phyloP scores from a whole-genome alignment of 441 rosid species.

The Gossypium davidsonii region DNA sequence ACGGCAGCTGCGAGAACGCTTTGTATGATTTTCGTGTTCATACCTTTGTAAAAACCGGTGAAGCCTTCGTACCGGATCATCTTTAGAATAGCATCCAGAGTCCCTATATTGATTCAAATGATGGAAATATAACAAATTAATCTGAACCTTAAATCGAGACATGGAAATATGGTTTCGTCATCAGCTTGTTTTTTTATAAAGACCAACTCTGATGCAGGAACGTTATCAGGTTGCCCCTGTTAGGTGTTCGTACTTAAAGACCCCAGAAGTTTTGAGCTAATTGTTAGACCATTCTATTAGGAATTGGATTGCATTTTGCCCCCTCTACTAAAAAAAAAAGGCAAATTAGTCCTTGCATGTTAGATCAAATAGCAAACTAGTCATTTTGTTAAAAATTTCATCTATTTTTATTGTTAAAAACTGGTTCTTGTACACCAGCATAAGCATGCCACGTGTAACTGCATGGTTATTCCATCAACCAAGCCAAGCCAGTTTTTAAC shows the following conservation, averaged over 20 bases:
- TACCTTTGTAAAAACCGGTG: slow-evolving; percentile 81
- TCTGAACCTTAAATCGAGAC: neutral
- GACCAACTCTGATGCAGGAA: neutral
- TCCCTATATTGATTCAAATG: slow-evolving; percentile 35
- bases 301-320: too few species aligned
- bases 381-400: too few species aligned
- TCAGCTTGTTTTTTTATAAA: neutral
- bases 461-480: too few species aligned
- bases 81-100: slow-evolving; percentile 78
- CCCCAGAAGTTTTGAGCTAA: neutral
- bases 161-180: neutral
- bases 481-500: too few species aligned
- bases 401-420: too few species aligned
- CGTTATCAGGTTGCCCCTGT: neutral
- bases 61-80: slow-evolving; percentile 80
- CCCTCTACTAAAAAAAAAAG: too few species aligned
- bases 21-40: slow-evolving; percentile 82
- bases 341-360: too few species aligned
- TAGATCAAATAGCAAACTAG: too few species aligned
- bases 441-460: too few species aligned
- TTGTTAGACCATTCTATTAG: too few species aligned
- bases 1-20: slow-evolving; percentile 90
- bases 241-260: neutral
- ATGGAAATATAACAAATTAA: neutral
- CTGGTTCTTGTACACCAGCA: too few species aligned